A percentile compares a stretch with the other conserved stretches of the same genome.
phyloP scores from a whole-genome alignment of 1,139 yeast genomes.

The Suhomyces terraborum region DNA sequence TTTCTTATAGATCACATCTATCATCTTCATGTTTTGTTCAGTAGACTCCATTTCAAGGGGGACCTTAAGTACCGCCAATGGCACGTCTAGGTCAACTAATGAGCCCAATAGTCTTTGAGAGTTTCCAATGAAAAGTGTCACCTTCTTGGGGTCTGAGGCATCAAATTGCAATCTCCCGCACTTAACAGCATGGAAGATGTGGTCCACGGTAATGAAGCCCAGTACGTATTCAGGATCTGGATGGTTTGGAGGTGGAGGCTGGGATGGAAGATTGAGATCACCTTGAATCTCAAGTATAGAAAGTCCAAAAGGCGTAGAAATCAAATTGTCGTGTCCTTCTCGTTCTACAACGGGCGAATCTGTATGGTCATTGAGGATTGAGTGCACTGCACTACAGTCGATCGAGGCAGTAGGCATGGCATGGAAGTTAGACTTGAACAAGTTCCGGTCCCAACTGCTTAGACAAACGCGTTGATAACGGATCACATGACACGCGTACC shows the following conservation, averaged over 20 bases:
- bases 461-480: conserved; percentile 1
- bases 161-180: conserved; percentile 64
- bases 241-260: conserved; percentile 30
- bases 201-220: conserved; percentile 38
- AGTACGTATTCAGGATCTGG: conserved; percentile 26
- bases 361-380: conserved; percentile 19
- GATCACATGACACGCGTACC: background rate
- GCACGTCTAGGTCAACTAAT: conserved; percentile 56
- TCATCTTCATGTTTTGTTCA: conserved; percentile 38
- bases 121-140: conserved; percentile 61
- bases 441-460: too few species aligned
- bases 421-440: too few species aligned
- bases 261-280: conserved; percentile 56
- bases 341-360: background rate
- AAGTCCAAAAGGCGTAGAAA: conserved; percentile 59
- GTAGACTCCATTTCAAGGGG: conserved; percentile 22
- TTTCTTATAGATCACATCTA: conserved; percentile 61
- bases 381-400: conserved; percentile 31
- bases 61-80: conserved; percentile 60
- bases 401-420: conserved; percentile 28
- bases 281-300: conserved; percentile 72
- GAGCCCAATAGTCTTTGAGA: conserved; percentile 67
- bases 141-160: conserved; percentile 41
- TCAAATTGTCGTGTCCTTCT: conserved; percentile 20
- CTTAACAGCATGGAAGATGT: conserved; percentile 49